phyloP scores from a whole-genome alignment of 2,329 filamentous ascomycete species.

The Dryadomyces quercus-mongolicae region DNA sequence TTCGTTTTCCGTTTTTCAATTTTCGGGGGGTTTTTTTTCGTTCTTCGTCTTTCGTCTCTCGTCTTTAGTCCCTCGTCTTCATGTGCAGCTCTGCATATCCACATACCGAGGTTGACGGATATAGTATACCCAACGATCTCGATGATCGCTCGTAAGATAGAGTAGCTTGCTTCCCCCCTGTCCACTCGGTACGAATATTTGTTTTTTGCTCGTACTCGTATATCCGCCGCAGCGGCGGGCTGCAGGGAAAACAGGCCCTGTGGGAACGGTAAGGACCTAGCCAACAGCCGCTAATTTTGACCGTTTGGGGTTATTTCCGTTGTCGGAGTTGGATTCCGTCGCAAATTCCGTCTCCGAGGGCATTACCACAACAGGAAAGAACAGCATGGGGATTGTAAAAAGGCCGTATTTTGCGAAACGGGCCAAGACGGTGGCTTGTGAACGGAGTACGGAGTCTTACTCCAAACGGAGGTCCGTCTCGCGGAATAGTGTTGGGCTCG shows the following conservation, averaged over 20 bases:
- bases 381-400: background rate
- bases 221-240: background rate
- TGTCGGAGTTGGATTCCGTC: background rate
- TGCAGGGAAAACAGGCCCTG: background rate
- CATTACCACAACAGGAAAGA: background rate
- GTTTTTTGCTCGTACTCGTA: background rate
- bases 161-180: no score
- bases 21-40: no score
- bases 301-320: background rate
- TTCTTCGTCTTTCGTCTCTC: no score
- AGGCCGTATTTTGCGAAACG: background rate
- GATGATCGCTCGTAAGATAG: background rate
- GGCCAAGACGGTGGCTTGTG: no score
- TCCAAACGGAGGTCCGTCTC: no score
- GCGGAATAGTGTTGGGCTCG: no score
- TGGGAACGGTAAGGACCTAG: no score
- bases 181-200: no score
- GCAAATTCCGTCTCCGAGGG: background rate
- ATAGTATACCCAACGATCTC: background rate
- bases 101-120: background rate
- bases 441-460: no score
- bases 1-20: no score
- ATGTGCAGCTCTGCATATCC: background rate
- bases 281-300: background rate
- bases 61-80: no score